Evolutionary conservation across 129 eudicot species (phyloP), one percentile per base, ranked within the genome.

Genomic region (Oenanthe sinensis): DNA sequence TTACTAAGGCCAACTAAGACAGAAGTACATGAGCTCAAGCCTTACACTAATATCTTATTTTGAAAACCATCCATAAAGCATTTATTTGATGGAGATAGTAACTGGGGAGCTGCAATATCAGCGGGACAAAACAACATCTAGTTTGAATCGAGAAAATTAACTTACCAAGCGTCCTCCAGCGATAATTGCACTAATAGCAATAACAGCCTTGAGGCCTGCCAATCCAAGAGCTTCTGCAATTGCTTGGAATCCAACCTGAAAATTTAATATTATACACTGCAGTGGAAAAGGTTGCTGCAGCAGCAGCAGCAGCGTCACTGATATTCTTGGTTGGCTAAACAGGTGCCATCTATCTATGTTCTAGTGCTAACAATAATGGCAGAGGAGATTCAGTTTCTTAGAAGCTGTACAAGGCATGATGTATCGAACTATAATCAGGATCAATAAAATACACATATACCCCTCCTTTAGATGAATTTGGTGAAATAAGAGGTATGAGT

Each of bases 401-500:
- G 12, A 20, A 73, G 47, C 33, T 54, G 10, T 33, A 77, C 79
- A 58, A 10, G 39, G 44, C 75, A 62, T 65, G 65, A 33, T 26
- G n/a, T 17, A 37, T 55, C 15, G 58, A 13, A 58, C 15, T 22
- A 77, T 40, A 37, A 26, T 43, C 20, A 42, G 30, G 24, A 77
- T 5, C 37, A 24, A 33, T 58, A 48, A 55, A 30, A 36, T 62
- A 54, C 63, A 71, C 37, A 44, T 79, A 86, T 89, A 95, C 99
- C 97, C 99, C 99, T 89, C 99, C 99, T 96, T 96, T 96, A 39
- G 99, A 96, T 65, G 99, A 96, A 84, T 87, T 92, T 30, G 99
- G 99, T 79, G 99, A 96, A 84, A 96, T 87, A 54, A 96, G 97
- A 72, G 99, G 99, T 83, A 96, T 92, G 83, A 96, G 97, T 76